Conservation (phyloP, 2,329 filamentous ascomycete genomes). For the Fusarium coffeatum region DNA sequence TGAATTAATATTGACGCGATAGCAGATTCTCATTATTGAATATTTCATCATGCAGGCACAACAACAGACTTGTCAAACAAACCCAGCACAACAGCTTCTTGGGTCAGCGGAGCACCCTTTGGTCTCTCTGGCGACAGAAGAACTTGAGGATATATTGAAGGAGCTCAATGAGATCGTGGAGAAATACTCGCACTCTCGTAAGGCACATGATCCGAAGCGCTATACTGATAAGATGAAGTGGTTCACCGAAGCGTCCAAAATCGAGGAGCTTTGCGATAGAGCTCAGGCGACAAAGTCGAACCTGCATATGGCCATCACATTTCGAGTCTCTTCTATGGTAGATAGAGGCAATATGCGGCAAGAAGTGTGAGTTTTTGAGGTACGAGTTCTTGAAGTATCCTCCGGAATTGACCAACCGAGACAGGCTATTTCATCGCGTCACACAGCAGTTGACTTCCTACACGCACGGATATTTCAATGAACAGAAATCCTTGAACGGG, state of each 20-base stretch:
- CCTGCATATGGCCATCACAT: neutral
- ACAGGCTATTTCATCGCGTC: neutral
- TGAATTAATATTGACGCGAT: fast-evolving
- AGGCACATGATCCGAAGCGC: neutral
- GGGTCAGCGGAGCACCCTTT: neutral
- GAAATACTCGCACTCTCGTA: neutral
- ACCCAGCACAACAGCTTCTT: neutral
- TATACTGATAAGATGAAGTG: slow-evolving; percentile 17
- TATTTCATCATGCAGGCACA: slow-evolving; percentile 11
- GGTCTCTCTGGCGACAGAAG: neutral
- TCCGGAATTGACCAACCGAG: fast-evolving
- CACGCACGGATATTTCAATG: fast-evolving
- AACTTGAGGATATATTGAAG: neutral
- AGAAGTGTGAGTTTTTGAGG: slow-evolving; percentile 8
- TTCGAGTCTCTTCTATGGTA: slow-evolving; percentile 7
- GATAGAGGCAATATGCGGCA: slow-evolving; percentile 5
- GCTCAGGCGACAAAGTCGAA: slow-evolving; percentile 6
- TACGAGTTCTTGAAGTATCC: neutral
- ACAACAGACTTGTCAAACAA: neutral
- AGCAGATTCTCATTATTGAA: slow-evolving; percentile 18
- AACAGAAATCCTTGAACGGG: fast-evolving
- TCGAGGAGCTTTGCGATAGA: slow-evolving; percentile 14
- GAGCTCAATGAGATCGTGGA: neutral
- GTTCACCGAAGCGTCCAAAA: slow-evolving; percentile 11
- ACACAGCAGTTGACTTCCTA: neutral